Conservation (phyloP, 331 rosid species). For the Pyrus hybrid region DNA sequence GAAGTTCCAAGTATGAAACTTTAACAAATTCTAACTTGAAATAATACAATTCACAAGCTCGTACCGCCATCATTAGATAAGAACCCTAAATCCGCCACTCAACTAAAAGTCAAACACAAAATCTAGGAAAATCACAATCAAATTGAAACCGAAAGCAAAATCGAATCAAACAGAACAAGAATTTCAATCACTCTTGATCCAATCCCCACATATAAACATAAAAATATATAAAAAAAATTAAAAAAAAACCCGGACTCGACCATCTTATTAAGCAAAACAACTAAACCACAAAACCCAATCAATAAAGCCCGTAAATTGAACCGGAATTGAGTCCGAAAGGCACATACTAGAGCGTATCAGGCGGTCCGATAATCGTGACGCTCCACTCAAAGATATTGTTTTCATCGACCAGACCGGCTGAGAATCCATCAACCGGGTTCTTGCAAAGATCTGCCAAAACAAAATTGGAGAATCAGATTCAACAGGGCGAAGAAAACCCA, state of each 20-base stretch:
- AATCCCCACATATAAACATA: constrained; percentile 1
- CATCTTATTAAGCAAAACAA: background rate
- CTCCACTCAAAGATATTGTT: constrained; percentile 94
- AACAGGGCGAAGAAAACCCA: background rate
- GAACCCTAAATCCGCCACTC: constrained; percentile 5
- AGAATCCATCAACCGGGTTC: constrained; percentile 90
- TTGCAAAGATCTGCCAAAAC: constrained; percentile 80
- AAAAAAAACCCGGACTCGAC: background rate
- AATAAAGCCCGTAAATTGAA: constrained; percentile 6
- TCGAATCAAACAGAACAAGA: background rate
- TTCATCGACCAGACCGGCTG: constrained; percentile 94
- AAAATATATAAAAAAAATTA: background rate
- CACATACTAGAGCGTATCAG: constrained; percentile 92
- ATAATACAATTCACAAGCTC: background rate
- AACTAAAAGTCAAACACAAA: background rate
- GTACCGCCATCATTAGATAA: background rate
- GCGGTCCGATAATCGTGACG: constrained; percentile 97
- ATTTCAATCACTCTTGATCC: constrained; percentile 6
- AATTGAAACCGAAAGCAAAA: background rate
- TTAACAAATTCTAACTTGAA: background rate
- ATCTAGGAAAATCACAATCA: background rate
- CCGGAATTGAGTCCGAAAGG: background rate
- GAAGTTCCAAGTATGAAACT: background rate
- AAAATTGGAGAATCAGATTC: background rate
- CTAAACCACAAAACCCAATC: background rate